Conservation (phyloP, 495 filamentous ascomycete genomes). For the Penicillium atrosanguineum region DNA sequence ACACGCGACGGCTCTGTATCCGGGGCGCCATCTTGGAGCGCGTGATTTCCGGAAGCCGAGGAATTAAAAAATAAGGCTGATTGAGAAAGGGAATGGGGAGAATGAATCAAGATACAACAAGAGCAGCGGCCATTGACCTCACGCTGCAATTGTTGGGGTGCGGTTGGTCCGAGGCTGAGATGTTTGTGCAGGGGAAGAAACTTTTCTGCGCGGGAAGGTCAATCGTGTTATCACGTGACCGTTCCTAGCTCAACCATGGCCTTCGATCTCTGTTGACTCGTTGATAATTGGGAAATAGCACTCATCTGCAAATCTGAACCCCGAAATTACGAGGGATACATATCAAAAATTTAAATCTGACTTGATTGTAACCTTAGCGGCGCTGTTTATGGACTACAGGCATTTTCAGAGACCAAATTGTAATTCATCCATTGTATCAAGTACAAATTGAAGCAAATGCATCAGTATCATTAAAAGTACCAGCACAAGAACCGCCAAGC, state of each 20-base stretch:
- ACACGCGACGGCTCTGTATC: conserved; percentile 40
- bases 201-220: conserved; percentile 29
- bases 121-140: conserved; percentile 7
- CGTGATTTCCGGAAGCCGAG: conserved; percentile 8
- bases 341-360: too few relatives aligned
- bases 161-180: conserved; percentile 6
- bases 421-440: conserved; percentile 25
- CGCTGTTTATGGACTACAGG: background rate
- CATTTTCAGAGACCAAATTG: background rate
- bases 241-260: background rate
- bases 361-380: too few relatives aligned
- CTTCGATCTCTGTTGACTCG: background rate
- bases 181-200: conserved; percentile 32
- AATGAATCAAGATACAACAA: conserved; percentile 1
- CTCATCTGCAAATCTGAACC: background rate
- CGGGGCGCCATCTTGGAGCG: conserved; percentile 41
- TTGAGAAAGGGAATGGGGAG: background rate
- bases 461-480: conserved; percentile 20
- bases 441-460: conserved; percentile 27
- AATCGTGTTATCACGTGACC: conserved; percentile 32
- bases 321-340: background rate
- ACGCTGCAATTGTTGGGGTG: background rate
- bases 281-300: background rate
- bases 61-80: conserved; percentile 1
- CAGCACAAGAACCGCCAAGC: background rate